Evolutionary conservation across 352 stramenopile genomes (phyloP).

Genomic region (Phytophthora fragariaefolia): DNA sequence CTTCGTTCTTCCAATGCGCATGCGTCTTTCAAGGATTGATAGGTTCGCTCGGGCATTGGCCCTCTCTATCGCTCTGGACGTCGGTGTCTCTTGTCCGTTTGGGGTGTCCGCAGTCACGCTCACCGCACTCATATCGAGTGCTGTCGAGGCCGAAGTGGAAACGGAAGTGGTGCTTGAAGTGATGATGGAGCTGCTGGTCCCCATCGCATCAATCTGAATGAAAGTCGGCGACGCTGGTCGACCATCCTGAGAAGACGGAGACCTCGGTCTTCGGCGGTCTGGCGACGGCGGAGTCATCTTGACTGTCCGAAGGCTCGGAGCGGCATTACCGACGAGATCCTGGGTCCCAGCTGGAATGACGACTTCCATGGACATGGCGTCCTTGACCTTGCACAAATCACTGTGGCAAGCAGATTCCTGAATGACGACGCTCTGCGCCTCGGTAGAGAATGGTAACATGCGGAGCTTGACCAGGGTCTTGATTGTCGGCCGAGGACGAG

Average conservation of each 20-base stretch:
- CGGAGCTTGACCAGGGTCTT: not conserved
- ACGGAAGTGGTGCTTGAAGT: conserved; percentile 22
- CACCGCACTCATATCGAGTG: conserved; percentile 15
- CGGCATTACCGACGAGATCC: not conserved
- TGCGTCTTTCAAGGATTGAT: conserved; percentile 61
- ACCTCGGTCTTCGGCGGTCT: conserved; percentile 12
- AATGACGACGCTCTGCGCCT: conserved; percentile 26
- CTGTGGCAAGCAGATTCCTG: conserved; percentile 32
- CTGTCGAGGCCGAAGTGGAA: conserved; percentile 2
- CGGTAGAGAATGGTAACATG: conserved; percentile 23
- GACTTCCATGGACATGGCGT: conserved; percentile 25
- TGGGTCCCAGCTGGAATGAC: conserved; percentile 9
- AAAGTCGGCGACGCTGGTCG: conserved; percentile 26
- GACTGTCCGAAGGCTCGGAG: conserved; percentile 10
- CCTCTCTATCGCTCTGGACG: conserved; percentile 49
- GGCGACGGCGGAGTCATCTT: conserved; percentile 14
- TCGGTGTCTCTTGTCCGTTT: conserved; percentile 26
- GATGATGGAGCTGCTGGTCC: conserved; percentile 35
- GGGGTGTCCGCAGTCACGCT: conserved; percentile 8
- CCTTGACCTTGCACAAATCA: conserved; percentile 4
- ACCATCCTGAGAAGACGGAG: conserved; percentile 27
- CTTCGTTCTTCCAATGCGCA: conserved; percentile 64
- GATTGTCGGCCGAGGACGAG: conserved; percentile 33
- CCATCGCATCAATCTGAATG: conserved; percentile 31
- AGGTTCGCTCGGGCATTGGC: conserved; percentile 55